A percentile compares a stretch with the other conserved stretches of the same genome.
phyloP scores from a whole-genome alignment of 352 stramenopile species.

The Globisporangium perplexum region DNA sequence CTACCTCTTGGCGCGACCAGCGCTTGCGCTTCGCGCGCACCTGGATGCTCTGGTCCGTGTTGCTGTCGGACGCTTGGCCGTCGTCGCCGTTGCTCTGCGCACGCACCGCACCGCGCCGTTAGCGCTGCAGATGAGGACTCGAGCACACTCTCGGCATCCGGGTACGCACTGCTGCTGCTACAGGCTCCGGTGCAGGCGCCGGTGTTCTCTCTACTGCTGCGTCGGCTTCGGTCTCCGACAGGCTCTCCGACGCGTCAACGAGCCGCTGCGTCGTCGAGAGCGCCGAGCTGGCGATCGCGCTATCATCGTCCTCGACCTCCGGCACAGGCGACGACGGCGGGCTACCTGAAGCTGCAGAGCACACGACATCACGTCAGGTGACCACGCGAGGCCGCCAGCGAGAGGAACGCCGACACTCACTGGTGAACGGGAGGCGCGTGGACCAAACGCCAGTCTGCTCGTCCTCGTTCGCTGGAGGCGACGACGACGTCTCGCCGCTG shows the following conservation, averaged over 20 bases:
- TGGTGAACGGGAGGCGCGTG: constrained; percentile 17
- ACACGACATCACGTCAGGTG: background rate
- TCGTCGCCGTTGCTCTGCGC: constrained; percentile 6
- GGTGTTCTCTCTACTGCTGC: background rate
- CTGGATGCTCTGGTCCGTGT: constrained; percentile 9
- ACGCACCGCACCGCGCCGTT: background rate
- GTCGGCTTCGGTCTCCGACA: background rate
- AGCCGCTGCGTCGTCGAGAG: background rate
- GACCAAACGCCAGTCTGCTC: constrained; percentile 22
- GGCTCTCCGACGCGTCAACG: background rate
- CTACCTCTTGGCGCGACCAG: constrained; percentile 52
- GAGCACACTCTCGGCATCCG: too few species aligned
- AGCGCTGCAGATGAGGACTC: background rate
- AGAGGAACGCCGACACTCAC: constrained; percentile 8
- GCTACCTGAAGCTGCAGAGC: constrained; percentile 3
- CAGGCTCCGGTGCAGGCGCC: background rate
- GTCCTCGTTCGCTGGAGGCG: background rate
- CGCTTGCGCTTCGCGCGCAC: constrained; percentile 24
- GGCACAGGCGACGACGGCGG: constrained; percentile 5
- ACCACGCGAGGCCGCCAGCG: too few species aligned
- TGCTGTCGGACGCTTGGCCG: background rate
- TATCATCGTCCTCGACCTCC: constrained; percentile 7
- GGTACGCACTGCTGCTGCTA: background rate
- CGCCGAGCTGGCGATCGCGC: background rate
- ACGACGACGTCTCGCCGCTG: background rate